Evolutionary conservation across 768 basidiomycete species (phyloP).

Genomic region (Clavaria fumosa): DNA sequence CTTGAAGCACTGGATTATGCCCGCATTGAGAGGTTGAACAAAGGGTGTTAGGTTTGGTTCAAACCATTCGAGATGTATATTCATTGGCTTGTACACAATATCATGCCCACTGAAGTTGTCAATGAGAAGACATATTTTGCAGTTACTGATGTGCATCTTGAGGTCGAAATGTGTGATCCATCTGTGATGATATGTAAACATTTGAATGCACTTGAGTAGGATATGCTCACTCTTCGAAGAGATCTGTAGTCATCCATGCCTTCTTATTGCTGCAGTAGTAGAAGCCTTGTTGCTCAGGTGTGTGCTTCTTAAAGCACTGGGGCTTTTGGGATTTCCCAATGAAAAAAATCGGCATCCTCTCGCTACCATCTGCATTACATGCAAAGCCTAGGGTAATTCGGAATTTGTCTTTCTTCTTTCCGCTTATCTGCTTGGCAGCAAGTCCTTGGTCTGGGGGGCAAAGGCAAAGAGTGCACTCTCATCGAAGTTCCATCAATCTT

Average conservation of each 20-base stretch:
- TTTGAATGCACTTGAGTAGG: too few relatives aligned
- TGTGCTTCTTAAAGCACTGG: constrained; percentile 16
- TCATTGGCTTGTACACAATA: constrained; percentile 11
- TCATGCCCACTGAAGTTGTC: constrained; percentile 20
- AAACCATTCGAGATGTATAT: constrained; percentile 19
- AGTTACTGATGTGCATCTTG: constrained; percentile 15
- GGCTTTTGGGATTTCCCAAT: constrained; percentile 21
- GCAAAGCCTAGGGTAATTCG: constrained; percentile 20
- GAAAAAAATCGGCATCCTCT: constrained; percentile 17
- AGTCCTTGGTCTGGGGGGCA: constrained; percentile 20
- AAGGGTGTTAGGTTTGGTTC: constrained; percentile 23
- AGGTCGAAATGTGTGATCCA: too few relatives aligned
- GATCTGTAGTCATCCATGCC: constrained; percentile 22
- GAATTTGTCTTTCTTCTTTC: constrained; percentile 21
- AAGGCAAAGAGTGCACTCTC: constrained; percentile 23
- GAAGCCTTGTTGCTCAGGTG: constrained; percentile 19
- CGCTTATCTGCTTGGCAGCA: constrained; percentile 12
- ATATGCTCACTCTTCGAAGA: constrained; percentile 25
- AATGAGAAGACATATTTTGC: constrained; percentile 19
- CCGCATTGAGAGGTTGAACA: constrained; percentile 23
- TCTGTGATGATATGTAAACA: too few relatives aligned
- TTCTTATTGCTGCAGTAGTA: constrained; percentile 23
- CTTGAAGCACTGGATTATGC: constrained; percentile 23
- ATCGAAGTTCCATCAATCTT: constrained; percentile 24
- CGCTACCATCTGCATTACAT: constrained; percentile 20